Percentiles rank a stretch among this genome's conserved stretches.
phyloP scores from a whole-genome alignment of 768 basidiomycete genomes.

The Lentinula lateritia region DNA sequence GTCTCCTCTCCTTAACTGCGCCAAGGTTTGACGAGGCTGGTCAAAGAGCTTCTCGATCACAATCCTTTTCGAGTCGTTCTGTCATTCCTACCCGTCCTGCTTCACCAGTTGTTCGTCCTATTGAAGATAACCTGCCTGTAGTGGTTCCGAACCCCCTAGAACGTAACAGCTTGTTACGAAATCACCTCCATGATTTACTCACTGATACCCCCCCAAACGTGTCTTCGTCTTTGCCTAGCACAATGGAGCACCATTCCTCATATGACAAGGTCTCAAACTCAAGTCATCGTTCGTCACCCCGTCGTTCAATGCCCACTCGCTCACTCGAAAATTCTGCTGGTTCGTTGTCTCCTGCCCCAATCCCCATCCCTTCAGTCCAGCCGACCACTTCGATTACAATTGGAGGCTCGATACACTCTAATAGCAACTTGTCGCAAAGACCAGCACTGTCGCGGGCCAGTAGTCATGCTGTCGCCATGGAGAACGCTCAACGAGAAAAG shows the following conservation, averaged over 20 bases:
- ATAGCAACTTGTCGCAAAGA: constrained; percentile 9
- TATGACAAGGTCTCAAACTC: not conserved
- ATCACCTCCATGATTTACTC: constrained; percentile 43
- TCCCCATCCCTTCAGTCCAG: constrained; percentile 12
- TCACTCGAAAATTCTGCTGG: constrained; percentile 15
- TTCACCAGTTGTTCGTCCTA: constrained; percentile 11
- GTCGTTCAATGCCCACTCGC: constrained; percentile 19
- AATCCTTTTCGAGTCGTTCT: constrained; percentile 18
- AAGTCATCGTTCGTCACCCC: not conserved
- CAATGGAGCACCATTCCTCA: not conserved
- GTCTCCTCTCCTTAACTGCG: constrained; percentile 13
- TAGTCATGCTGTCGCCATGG: constrained; percentile 46
- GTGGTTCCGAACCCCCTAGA: constrained; percentile 17
- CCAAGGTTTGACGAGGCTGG: constrained; percentile 5
- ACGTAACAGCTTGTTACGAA: constrained; percentile 18
- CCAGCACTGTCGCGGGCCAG: constrained; percentile 43
- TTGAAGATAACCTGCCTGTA: constrained; percentile 14
- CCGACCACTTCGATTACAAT: constrained; percentile 13
- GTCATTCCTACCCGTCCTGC: constrained; percentile 8
- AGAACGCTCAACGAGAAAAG: constrained; percentile 24
- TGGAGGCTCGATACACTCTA: constrained; percentile 13
- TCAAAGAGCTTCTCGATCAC: constrained; percentile 12
- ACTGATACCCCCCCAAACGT: constrained; percentile 27
- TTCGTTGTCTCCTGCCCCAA: constrained; percentile 13
- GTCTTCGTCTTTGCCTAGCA: constrained; percentile 38